Base-by-base conservation (phyloP, 768 basidiomycete genomes). In the Collybia mongolica region DNA sequence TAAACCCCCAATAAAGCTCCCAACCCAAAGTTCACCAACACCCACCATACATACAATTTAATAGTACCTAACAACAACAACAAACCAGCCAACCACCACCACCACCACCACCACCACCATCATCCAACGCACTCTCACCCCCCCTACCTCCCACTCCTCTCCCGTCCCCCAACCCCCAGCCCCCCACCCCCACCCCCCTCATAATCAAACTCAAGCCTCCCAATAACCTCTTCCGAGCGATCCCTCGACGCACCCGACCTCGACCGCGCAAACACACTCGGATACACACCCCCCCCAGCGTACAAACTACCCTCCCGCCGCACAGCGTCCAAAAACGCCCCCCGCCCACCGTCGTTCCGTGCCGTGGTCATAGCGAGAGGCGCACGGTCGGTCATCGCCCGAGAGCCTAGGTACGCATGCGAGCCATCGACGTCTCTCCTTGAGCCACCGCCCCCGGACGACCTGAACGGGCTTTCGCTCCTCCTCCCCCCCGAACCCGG, bases 201-300 rank as follows among this genome's bases (percentile, higher is more conserved):
- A 15, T 42, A 46, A 46, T 58, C 55, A 17, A 59, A 39, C 22
- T 60, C 59, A 56, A 60, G 48, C 42, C 54, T 28, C 14, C 59
- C 59, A 35, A 60, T 55, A 4, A 60, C 45, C 54, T 60, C 59
- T n/a, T 60, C 54, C 22, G 54, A 57, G 7, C 52, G 48, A 32
- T 54, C 53, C 11, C 56, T 37, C 1, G 19, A 26, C 20, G 22
- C 45, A 26, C 20, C 45, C 20, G 45, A 19, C 14, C 45, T 19
- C 11, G 45, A 26, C 15, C 45, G 22, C 3, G 36, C 22, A 24
- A 46, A 46, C n/a, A 46, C 23, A 8, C 20, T 2, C 22, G 45
- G 45, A 14, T 37, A 46, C 5, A 20, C 19, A 6, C 22, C 38
- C 5, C 15, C 41, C 5, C 15, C 41, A 14, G 41, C 2, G 41